Conservation (phyloP, 2,329 filamentous ascomycete species). For the Grosmannia clavigera region DNA sequence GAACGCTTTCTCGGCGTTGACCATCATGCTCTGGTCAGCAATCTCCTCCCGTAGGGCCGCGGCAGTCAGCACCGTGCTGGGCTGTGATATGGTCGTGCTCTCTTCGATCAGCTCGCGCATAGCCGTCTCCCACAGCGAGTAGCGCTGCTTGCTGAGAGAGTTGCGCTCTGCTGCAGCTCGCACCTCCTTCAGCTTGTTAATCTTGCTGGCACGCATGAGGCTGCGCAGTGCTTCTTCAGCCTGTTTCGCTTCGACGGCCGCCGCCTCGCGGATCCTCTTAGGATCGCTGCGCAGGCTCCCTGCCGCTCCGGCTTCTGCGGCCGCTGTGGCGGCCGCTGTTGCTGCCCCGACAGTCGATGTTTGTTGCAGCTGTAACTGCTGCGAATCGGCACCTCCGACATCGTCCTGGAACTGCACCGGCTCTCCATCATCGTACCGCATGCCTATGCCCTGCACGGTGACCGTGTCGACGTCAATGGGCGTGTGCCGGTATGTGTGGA, state of each 20-base stretch:
- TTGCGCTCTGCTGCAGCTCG: slow-evolving; percentile 42
- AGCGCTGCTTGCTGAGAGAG: slow-evolving; percentile 38
- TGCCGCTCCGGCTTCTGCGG: slow-evolving; percentile 11
- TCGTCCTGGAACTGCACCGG: slow-evolving; percentile 8
- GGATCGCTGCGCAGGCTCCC: slow-evolving; percentile 29
- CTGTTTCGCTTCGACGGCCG: slow-evolving; percentile 46
- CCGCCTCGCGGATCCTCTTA: slow-evolving; percentile 46
- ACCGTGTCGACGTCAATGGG: slow-evolving; percentile 28
- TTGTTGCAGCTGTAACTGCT: neutral
- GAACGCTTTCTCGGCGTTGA: slow-evolving; percentile 42
- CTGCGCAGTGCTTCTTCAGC: slow-evolving; percentile 49
- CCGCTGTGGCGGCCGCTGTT: slow-evolving; percentile 12
- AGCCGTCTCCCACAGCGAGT: slow-evolving; percentile 47
- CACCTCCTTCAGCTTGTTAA: slow-evolving; percentile 52
- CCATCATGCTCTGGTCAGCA: slow-evolving; percentile 52
- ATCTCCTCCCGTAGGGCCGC: slow-evolving; percentile 30
- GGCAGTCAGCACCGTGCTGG: neutral
- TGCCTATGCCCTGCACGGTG: slow-evolving; percentile 16
- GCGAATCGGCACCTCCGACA: slow-evolving; percentile 3
- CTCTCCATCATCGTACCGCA: slow-evolving; percentile 18
- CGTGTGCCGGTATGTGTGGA: slow-evolving; percentile 51
- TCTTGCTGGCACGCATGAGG: slow-evolving; percentile 49
- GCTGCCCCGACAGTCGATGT: slow-evolving; percentile 11
- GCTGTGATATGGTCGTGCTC: slow-evolving; percentile 9
- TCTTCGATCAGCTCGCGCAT: slow-evolving; percentile 44